Evolutionary conservation across 495 filamentous ascomycete genomes (phyloP).

Genomic region (Usnea hakonensis): DNA sequence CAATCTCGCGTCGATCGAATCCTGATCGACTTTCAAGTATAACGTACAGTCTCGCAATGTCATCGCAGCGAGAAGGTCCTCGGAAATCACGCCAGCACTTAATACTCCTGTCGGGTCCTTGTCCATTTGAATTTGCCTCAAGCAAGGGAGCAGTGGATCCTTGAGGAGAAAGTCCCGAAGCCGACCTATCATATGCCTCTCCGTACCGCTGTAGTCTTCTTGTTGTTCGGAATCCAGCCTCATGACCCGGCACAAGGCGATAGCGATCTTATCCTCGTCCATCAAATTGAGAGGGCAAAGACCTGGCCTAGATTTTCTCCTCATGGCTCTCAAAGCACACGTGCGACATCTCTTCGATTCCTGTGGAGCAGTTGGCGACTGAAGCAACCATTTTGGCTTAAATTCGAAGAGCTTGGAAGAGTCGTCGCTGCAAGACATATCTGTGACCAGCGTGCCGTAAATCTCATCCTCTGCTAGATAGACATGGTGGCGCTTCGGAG

Average conservation of each 20-base stretch:
- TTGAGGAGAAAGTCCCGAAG: slow-evolving; percentile 22
- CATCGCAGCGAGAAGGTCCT: slow-evolving; percentile 55
- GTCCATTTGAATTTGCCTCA: slow-evolving; percentile 42
- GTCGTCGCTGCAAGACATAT: slow-evolving; percentile 59
- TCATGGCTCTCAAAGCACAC: slow-evolving; percentile 66
- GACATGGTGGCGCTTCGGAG: slow-evolving; percentile 44
- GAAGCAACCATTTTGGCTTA: slow-evolving; percentile 91
- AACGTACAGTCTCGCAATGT: slow-evolving; percentile 83
- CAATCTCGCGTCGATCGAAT: slow-evolving; percentile 60
- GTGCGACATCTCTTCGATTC: slow-evolving; percentile 68
- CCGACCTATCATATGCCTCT: background rate
- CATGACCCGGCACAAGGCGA: slow-evolving; percentile 30
- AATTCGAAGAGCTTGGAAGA: slow-evolving; percentile 52
- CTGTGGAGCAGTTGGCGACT: slow-evolving; percentile 68
- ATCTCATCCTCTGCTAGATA: slow-evolving; percentile 51
- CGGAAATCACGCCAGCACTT: slow-evolving; percentile 25
- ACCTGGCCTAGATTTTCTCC: slow-evolving; percentile 27
- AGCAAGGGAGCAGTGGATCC: slow-evolving; percentile 29
- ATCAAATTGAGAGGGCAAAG: slow-evolving; percentile 55
- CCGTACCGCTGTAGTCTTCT: background rate
- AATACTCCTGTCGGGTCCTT: slow-evolving; percentile 44
- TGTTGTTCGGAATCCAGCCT: background rate
- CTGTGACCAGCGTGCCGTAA: slow-evolving; percentile 66
- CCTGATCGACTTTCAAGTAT: slow-evolving; percentile 56
- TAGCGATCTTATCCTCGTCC: slow-evolving; percentile 31